Conservation (phyloP, 208 protist genomes). For the Tritrichomonas foetus region DNA sequence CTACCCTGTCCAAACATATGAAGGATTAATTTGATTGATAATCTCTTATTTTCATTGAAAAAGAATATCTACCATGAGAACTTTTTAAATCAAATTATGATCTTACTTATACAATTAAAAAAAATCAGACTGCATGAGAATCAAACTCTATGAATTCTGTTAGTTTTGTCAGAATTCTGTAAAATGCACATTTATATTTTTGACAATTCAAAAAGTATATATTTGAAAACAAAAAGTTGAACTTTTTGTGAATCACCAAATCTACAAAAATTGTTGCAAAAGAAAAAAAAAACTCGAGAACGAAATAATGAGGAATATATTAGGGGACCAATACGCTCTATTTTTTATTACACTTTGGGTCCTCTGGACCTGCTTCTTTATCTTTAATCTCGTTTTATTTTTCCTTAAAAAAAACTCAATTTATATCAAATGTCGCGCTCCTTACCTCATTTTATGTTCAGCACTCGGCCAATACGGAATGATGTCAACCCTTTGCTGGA, state of each 20-base stretch:
- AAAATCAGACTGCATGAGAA: not conserved
- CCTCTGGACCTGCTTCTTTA: not conserved
- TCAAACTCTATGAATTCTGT: not conserved
- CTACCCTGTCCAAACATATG: no score
- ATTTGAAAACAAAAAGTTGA: not conserved
- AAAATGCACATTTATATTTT: not conserved
- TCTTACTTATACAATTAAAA: not conserved
- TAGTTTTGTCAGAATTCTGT: not conserved
- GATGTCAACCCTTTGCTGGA: not conserved
- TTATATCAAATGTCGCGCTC: not conserved
- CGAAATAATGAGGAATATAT: not conserved
- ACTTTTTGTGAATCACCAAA: not conserved
- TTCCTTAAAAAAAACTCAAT: not conserved
- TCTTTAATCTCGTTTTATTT: not conserved
- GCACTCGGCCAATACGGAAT: not conserved
- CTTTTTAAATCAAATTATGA: not conserved
- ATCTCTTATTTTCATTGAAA: not conserved
- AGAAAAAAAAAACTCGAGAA: not conserved
- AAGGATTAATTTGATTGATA: no score
- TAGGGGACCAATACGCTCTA: not conserved
- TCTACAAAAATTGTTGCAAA: not conserved
- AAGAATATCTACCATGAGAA: not conserved
- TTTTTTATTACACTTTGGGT: not conserved
- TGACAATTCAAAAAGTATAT: not conserved
- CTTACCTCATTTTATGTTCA: not conserved